These are phyloP conservation scores for Paradendryphiella salina DNA, from an alignment of 2,329 filamentous ascomycete species.

Conservation along the genomic window DNA sequence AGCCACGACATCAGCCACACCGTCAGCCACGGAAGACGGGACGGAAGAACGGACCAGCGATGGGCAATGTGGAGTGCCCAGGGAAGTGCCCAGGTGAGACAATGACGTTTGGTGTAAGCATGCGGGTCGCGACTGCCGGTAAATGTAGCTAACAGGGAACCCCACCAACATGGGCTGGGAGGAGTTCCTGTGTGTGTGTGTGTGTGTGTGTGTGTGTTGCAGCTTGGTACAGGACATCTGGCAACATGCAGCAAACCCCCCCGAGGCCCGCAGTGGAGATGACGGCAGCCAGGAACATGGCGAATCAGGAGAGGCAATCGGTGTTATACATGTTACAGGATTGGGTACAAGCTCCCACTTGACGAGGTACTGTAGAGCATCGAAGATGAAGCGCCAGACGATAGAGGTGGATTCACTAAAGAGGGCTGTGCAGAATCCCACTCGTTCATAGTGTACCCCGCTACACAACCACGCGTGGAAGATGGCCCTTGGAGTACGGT, in stretches of 20 bases:
- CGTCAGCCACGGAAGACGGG: constrained; percentile 5
- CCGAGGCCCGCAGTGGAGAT: background rate
- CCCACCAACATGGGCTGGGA: constrained; percentile 1
- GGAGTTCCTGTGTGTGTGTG: background rate
- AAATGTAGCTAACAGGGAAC: background rate
- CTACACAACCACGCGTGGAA: constrained; percentile 6
- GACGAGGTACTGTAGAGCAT: background rate
- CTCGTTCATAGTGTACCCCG: constrained; percentile 8
- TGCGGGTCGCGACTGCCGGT: constrained; percentile 8
- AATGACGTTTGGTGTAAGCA: constrained; percentile 1
- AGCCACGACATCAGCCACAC: constrained; percentile 9
- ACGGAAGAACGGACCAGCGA: background rate
- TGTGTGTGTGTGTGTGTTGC: background rate
- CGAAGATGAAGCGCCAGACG: too few relatives aligned
- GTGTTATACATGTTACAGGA: constrained; percentile 1
- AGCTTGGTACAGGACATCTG: background rate
- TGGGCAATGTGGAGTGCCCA: constrained; percentile 1
- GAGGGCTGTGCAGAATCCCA: constrained; percentile 3
- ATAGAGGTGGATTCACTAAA: background rate
- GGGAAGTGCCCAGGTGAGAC: background rate
- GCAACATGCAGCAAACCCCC: background rate
- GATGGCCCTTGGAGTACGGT: constrained; percentile 10
- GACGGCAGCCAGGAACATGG: constrained; percentile 4
- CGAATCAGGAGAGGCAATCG: constrained; percentile 1
- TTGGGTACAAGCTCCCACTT: constrained; percentile 1